phyloP scores from a whole-genome alignment of 257 asterid species.

The Plectranthus barbatus region DNA sequence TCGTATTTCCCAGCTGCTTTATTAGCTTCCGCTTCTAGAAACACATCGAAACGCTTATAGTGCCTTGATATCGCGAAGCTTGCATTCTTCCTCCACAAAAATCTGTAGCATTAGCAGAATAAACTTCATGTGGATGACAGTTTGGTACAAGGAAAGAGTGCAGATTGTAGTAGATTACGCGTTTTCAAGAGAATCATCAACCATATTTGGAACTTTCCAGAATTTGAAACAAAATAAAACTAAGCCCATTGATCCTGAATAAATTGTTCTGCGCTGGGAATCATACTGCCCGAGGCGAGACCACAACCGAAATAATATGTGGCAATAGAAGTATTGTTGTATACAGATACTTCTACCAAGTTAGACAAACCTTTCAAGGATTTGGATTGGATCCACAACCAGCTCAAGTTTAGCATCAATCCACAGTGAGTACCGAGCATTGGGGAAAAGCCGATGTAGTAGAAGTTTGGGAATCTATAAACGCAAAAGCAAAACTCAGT shows the following conservation, averaged over 20 bases:
- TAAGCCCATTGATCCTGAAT: background rate
- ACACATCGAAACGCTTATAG: constrained; percentile 76
- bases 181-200: background rate
- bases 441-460: constrained; percentile 81
- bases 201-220: background rate
- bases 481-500: constrained; percentile 16
- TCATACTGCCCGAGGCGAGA: too few relatives aligned
- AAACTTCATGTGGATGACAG: background rate
- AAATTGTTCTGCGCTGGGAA: background rate
- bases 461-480: constrained; percentile 85
- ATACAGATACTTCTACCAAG: background rate
- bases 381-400: constrained; percentile 79
- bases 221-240: background rate
- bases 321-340: background rate
- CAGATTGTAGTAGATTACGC: background rate
- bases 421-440: constrained; percentile 83
- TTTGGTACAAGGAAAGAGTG: background rate
- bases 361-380: constrained; percentile 69
- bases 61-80: constrained; percentile 94
- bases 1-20: constrained; percentile 86
- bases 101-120: constrained; percentile 31
- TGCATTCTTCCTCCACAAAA: constrained; percentile 87
- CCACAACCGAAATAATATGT: background rate
- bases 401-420: constrained; percentile 92
- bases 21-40: constrained; percentile 94